Base-by-base conservation (phyloP, 352 stramenopile genomes). In the Pythium brassicae region DNA sequence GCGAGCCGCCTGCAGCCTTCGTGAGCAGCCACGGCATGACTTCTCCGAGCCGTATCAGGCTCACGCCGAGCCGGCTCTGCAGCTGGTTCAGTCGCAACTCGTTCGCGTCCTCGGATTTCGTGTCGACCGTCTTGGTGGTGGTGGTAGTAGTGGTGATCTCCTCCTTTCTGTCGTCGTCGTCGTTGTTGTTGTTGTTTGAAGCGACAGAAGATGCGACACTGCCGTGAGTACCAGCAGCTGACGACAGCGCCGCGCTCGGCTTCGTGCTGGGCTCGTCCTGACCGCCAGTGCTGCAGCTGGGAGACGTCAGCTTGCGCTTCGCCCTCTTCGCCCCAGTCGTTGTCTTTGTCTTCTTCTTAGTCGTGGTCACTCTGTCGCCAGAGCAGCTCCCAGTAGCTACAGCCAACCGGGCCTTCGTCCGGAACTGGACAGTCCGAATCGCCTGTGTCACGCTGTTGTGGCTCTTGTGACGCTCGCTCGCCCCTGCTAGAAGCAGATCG, bases 21-120 rank as follows among this genome's bases (percentile, higher is more conserved):
- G 39, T n/a, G 2, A 61, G 42, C 27, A 77, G 55, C 27, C 48
- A 58, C 12, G 67, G 67, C 2, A 77, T 35, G 22, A 26, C 50
- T 19, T 61, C 50, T 14, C 53, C 57, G 3, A 80, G 53, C 27
- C 55, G 59, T 1, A 19, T 5, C 17, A 83, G 22, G 35, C 51
- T 55, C 45, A 15, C 17, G 1, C 26, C 14, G 20, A 64, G 45
- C 15, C 47, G 37, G 9, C 15, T 23, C 27, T 64, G 58, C 20
- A 64, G 44, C 34, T 9, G 25, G 5, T 45, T 20, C 11, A 64
- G 50, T 4, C n/a, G n/a, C 29, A 53, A 49, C 19, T 47, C 2
- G 19, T 32, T n/a, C 3, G 25, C 6, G 9, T 48, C 47, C 11
- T 39, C n/a, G 27, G 19, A 5, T 34, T 48, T 39, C 4, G 26